Evolutionary conservation across 495 filamentous ascomycete genomes (phyloP), one percentile per base, ranked within the genome.

Genomic region (Podospora appendiculata): DNA sequence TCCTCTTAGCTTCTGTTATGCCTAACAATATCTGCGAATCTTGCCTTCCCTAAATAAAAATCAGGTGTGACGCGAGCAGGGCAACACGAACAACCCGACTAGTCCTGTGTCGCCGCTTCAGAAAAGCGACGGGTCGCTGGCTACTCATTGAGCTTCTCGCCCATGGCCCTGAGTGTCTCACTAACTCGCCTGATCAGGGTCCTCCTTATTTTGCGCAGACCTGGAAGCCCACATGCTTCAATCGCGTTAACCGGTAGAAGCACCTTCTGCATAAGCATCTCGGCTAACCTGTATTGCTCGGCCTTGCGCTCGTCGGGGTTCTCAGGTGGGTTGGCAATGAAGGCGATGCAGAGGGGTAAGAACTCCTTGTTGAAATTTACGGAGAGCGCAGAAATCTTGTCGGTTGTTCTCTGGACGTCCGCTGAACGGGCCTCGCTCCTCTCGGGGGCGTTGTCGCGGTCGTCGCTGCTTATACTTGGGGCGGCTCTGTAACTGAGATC

Each of bases 241-340:
- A 96, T 84, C 12, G 76, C 84, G 71, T 96, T 91, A 25, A 92
- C 74, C 69, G 93, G 96, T 58, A 98, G 58, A 51, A 96, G 56
- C 8, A 92, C 78, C 63, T 96, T 88, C 45, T 81, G 77, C 75
- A 97, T 71, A 48, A 96, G 85, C 3, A 82, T 88, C 74, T 96
- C 93, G 32, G 79, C 83, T 33, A 97, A 61, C 64, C 80, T 87
- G 66, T 86, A 84, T 55, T 96, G 84, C 56, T 92, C 86, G 40
- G 87, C 86, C 16, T 82, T 81, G 40, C 82, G 74, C 70, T 85
- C 84, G 66, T 87, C 85, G 18, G 66, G 58, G 19, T 96, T 89
- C 3, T 58, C 58, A 0, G 93, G 93, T 11, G 92, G 84, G 16
- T 75, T 59, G 0, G 72, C 60, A 19, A 80, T 74, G 66, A 85